Base-by-base conservation (phyloP, 805 yeast genomes). In the Maudiozyma pseudohumilis region DNA sequence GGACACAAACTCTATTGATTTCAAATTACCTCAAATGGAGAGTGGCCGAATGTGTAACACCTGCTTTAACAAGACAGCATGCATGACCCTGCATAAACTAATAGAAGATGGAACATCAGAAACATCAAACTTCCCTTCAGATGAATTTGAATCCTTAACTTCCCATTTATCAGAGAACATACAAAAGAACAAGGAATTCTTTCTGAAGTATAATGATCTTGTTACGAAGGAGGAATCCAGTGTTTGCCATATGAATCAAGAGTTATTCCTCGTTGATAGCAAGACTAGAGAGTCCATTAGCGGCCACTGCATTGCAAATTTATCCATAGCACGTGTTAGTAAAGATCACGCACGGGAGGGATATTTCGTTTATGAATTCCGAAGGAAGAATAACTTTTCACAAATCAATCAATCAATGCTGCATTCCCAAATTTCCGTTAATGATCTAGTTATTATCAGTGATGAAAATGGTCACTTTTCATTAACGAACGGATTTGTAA, bases 401-500 rank as follows among this genome's bases (percentile, higher is more conserved):
- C 11, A 22, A 3, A 53, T 24, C 38, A 8, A 25, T 16, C 22
- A 16, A 10, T 57, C 52, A 38, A 44, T 48, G 55, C 52, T 46
- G 1, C 28, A 43, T 2, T 61, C 79, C 0, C 85, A 80, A 40
- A 48, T 86, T 2, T 36, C 63, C 0, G 63, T 66, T 27, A 67
- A 71, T 44, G 96, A 88, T 51, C 64, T 75, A 28, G 70, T 88
- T 1, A 66, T 81, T 12, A 63, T 87, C 1, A 86, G 95, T 51
- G 95, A 83, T 55, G 94, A 84, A 48, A 42, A 55, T 0, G 95
- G 95, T 1, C 85, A 81, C 53, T 79, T 79, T 55, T 81, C 84
- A 0, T 50, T 88, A 18, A 75, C 86, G 1, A 67, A 66, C 35
- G 96, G 94, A 0, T 58, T 54, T 31, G 66, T 87, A 4, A 59